phyloP scores from a whole-genome alignment of 495 filamentous ascomycete species.

The Cercophora samala region DNA sequence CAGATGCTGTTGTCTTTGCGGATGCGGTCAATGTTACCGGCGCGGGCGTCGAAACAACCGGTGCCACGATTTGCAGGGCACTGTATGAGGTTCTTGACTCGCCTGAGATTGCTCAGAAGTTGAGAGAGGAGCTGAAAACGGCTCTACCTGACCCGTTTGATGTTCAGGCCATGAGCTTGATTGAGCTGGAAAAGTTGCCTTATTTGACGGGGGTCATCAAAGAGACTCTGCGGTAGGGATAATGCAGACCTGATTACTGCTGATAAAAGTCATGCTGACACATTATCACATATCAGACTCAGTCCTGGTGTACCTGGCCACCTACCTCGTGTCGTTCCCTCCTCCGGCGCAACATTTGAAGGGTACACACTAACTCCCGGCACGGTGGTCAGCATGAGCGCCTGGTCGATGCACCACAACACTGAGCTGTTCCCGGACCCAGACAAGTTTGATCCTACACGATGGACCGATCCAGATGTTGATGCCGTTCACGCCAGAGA shows the following conservation, averaged over 20 bases:
- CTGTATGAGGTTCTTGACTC: conserved; percentile 37
- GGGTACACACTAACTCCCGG: conserved; percentile 23
- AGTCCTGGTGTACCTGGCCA: conserved; percentile 23
- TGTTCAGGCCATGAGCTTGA: conserved; percentile 12
- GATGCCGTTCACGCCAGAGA: conserved; percentile 33
- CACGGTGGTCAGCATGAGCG: conserved; percentile 19
- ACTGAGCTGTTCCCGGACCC: conserved; percentile 39
- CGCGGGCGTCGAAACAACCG: conserved; percentile 43
- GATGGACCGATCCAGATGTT: conserved; percentile 41
- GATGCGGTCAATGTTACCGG: conserved; percentile 36
- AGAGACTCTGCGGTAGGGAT: conserved; percentile 29
- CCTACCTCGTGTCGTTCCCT: conserved; percentile 28
- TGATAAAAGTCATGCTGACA: not conserved
- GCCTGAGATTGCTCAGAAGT: conserved; percentile 27
- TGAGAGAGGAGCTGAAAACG: conserved; percentile 34
- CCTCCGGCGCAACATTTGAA: conserved; percentile 24
- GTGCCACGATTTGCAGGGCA: conserved; percentile 38
- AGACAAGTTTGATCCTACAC: conserved; percentile 41
- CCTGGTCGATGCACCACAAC: conserved; percentile 40
- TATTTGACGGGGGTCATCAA: conserved; percentile 37
- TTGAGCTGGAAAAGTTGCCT: conserved; percentile 31
- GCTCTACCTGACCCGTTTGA: conserved; percentile 34
- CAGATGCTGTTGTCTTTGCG: conserved; percentile 23
- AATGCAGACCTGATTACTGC: not conserved
- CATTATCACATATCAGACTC: conserved; percentile 18